Evolutionary conservation across 202 grass and related monocot species (phyloP).

Genomic region (Schoenoplectus tabernaemontani): DNA sequence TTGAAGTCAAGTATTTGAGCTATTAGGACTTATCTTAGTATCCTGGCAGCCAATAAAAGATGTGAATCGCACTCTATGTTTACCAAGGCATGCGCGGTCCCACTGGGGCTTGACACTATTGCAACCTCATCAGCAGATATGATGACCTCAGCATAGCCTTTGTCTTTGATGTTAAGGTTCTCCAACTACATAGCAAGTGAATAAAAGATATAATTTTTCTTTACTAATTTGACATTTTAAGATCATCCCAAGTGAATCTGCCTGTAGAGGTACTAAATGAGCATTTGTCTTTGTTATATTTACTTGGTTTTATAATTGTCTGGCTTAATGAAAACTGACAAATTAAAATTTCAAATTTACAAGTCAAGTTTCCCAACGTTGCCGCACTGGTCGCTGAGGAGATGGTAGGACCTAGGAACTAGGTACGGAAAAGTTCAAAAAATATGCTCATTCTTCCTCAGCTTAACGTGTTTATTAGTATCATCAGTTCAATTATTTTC

Average conservation of each 20-base stretch:
- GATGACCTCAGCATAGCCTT: conserved; percentile 76
- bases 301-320: neutral
- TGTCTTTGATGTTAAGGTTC: conserved; percentile 65
- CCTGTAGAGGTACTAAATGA: neutral
- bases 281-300: neutral
- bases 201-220: neutral
- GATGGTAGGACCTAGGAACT: neutral
- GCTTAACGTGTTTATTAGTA: neutral
- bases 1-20: conserved; percentile 83
- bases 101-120: conserved; percentile 57
- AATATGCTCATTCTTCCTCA: neutral
- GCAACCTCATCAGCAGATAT: conserved; percentile 62
- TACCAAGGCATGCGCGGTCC: conserved; percentile 87
- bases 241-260: neutral
- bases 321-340: neutral
- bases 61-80: conserved; percentile 60
- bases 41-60: conserved; percentile 86
- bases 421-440: neutral
- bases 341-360: neutral
- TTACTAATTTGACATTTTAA: conserved; percentile 10
- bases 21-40: conserved; percentile 51
- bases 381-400: neutral
- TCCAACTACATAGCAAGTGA: conserved; percentile 42
- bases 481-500: neutral
- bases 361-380: neutral